These are phyloP conservation scores for Cryptococcus amylolentus DNA, from an alignment of 1,284 basidiomycete species.

Conservation along the genomic window DNA sequence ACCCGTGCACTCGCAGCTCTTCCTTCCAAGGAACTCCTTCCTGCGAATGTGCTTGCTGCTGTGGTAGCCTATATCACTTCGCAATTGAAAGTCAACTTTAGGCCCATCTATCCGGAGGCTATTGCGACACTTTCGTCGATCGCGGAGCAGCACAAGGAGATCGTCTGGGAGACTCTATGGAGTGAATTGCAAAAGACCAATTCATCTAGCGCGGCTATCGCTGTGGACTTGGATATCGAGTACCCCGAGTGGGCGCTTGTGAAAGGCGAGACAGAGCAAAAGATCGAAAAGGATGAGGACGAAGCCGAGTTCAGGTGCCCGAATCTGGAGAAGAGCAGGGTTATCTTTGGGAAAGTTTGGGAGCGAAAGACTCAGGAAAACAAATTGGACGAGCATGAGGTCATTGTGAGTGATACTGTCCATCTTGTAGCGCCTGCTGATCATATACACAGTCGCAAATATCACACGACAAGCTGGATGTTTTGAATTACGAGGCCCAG, in stretches of 20 bases:
- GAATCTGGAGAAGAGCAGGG: slow-evolving; percentile 28
- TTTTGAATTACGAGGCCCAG: slow-evolving; percentile 71
- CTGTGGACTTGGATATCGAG: slow-evolving; percentile 27
- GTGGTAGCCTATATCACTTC: slow-evolving; percentile 39
- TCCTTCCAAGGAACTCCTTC: slow-evolving; percentile 8
- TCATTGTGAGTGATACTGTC: slow-evolving; percentile 24
- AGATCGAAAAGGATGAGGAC: slow-evolving; percentile 41
- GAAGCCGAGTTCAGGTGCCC: slow-evolving; percentile 46
- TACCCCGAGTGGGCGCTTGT: slow-evolving; percentile 36
- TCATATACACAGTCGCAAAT: slow-evolving; percentile 56
- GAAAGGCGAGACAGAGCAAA: slow-evolving; percentile 6
- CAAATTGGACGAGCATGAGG: slow-evolving; percentile 31
- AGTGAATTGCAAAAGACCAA: slow-evolving; percentile 56
- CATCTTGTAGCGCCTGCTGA: slow-evolving; percentile 7
- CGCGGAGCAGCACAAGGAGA: slow-evolving; percentile 60
- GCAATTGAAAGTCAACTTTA: slow-evolving; percentile 85
- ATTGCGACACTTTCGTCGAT: slow-evolving; percentile 60
- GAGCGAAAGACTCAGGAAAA: slow-evolving; percentile 16
- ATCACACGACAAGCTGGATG: slow-evolving; percentile 66
- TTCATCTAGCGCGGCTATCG: slow-evolving; percentile 15
- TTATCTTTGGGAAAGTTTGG: slow-evolving; percentile 23
- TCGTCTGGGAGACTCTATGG: slow-evolving; percentile 70
- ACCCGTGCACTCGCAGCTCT: slow-evolving; percentile 32
- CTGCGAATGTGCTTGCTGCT: slow-evolving; percentile 55
- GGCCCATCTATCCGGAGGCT: slow-evolving; percentile 83